Conservation (phyloP, 805 yeast genomes). For the Wickerhamiella shivajii region DNA sequence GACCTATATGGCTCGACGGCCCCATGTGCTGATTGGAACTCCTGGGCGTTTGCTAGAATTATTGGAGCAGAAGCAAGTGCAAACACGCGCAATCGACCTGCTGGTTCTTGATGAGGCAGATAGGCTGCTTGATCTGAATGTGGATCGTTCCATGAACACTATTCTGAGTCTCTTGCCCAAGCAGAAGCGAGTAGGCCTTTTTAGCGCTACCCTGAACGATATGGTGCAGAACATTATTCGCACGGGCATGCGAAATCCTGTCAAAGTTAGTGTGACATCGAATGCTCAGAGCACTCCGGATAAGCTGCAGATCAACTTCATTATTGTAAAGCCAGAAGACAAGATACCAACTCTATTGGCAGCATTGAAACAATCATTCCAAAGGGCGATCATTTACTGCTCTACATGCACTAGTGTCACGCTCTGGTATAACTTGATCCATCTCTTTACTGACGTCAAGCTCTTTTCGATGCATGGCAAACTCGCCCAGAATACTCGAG, state of each 20-base stretch:
- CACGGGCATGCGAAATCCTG: constrained; percentile 89
- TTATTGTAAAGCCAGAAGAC: constrained; percentile 39
- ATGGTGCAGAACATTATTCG: constrained; percentile 68
- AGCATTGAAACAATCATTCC: constrained; percentile 35
- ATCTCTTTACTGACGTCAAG: constrained; percentile 19
- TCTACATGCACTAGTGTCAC: constrained; percentile 83
- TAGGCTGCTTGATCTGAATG: constrained; percentile 63
- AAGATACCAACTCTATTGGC: constrained; percentile 51
- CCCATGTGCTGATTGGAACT: constrained; percentile 76
- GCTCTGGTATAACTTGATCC: constrained; percentile 32
- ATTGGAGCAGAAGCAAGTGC: constrained; percentile 39
- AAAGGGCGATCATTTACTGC: constrained; percentile 77
- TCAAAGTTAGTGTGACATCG: constrained; percentile 56
- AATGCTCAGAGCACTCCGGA: constrained; percentile 18
- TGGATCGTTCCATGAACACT: constrained; percentile 49
- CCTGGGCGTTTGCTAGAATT: constrained; percentile 84
- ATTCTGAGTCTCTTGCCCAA: constrained; percentile 64
- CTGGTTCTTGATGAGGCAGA: constrained; percentile 90
- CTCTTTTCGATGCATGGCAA: constrained; percentile 83
- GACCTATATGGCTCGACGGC: constrained; percentile 35
- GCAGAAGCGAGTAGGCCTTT: constrained; percentile 85
- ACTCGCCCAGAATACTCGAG: constrained; percentile 62
- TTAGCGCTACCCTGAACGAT: constrained; percentile 81
- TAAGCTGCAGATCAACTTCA: constrained; percentile 52
- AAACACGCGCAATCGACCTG: constrained; percentile 50